Evolutionary conservation across 2,329 filamentous ascomycete species (phyloP), one percentile per base, ranked within the genome.

Genomic region (Onygenales sp.): DNA sequence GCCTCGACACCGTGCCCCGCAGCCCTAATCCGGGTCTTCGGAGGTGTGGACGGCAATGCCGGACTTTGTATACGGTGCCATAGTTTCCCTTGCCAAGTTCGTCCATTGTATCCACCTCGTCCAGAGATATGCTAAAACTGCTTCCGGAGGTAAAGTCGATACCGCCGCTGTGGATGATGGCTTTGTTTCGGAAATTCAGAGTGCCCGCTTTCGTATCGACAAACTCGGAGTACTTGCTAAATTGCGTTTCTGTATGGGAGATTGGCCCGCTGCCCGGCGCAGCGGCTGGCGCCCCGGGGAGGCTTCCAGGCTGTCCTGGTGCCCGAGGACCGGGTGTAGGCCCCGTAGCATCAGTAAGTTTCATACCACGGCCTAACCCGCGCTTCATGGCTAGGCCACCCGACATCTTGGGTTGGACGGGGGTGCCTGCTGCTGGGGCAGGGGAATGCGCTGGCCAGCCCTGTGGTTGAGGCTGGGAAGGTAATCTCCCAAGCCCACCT

Each of bases 21-120:
- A 85, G 61, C 32, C 82, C 82, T 60, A 79, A 72, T 2, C 82
- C 82, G 7, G 78, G 77, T 64, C 77, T 77, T 52, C 82, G 76
- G 67, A 85, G 77, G 46, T 77, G 77, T 7, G 82, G 82, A 64
- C 89, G 85, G 54, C 87, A 83, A 72, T 98, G 93, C 62, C 86
- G 83, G 54, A 97, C 93, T 70, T 93, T 96, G 78, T 95, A 97
- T 3, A 98, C 93, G 1, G 92, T 97, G 56, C 93, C 93, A 64
- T 98, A 98, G 68, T 98, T 98, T 42, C 93, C 93, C 71, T 97
- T 98, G 46, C 93, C 93, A 10, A 98, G 75, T 73, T 98, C 93
- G 57, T 92, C 89, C 54, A 97, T 68, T 1, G 89, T 92, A 63
- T 97, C 89, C 5, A 98, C 87, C 69, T 98, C 92, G 65, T 98